Conservation (phyloP, 2,329 filamentous ascomycete genomes). For the Blumeria graminis region DNA sequence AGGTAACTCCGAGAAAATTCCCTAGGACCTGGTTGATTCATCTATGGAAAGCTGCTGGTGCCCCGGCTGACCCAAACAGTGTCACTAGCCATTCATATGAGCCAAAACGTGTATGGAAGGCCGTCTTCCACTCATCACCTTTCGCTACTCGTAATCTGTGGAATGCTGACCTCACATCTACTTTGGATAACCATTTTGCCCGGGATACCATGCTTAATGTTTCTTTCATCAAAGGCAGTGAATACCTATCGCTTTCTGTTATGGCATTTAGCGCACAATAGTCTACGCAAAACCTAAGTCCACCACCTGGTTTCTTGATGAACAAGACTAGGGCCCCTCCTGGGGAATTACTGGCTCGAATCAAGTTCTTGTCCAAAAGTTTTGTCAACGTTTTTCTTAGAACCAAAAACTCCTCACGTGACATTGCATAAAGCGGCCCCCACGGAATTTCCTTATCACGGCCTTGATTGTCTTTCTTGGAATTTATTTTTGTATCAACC, state of each 20-base stretch:
- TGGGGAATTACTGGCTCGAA: not conserved
- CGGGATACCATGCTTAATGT: not conserved
- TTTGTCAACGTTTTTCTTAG: not conserved
- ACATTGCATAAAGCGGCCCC: not conserved
- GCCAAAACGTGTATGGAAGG: not conserved
- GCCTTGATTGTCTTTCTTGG: not conserved
- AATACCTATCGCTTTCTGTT: slow-evolving; percentile 2
- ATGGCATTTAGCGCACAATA: slow-evolving; percentile 2
- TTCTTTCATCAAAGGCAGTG: not conserved
- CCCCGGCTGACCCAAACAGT: not conserved
- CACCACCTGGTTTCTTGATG: not conserved
- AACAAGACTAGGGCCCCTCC: slow-evolving; percentile 1
- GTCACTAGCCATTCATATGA: not conserved
- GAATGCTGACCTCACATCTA: not conserved
- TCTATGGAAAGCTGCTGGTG: not conserved
- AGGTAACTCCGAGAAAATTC: not conserved
- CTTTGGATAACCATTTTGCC: not conserved
- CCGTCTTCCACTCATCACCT: not conserved
- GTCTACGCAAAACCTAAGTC: slow-evolving; percentile 2
- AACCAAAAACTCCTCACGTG: not conserved
- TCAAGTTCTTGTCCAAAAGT: not conserved
- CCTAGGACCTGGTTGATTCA: not conserved
- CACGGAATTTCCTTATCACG: not conserved
- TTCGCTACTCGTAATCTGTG: slow-evolving; percentile 1
- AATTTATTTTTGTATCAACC: not conserved